A percentile compares a stretch with the other conserved stretches of the same genome.
These are phyloP conservation scores for Adiantum capillusveneris DNA, from an alignment of 75 land plant genomes.

Conservation along the genomic window DNA sequence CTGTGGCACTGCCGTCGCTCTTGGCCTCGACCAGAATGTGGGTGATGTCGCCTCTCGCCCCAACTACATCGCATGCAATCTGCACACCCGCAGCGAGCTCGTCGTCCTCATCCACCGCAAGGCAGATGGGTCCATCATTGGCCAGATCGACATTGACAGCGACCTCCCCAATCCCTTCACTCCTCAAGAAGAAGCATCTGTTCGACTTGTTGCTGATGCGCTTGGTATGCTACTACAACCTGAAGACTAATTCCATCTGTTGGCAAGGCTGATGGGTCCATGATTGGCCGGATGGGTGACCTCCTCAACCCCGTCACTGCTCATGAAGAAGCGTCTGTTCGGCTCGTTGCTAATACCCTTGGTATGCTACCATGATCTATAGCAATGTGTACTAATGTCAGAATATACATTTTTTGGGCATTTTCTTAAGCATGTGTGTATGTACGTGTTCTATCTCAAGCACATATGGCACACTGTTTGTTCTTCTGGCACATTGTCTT, in stretches of 20 bases:
- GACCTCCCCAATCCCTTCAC: conserved; percentile 5
- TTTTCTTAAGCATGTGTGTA: no score
- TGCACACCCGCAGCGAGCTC: conserved; percentile 9
- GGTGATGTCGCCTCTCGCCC: not conserved
- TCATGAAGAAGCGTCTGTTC: conserved; percentile 1
- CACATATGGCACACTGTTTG: no score
- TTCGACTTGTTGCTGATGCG: conserved; percentile 9
- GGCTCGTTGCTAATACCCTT: conserved; percentile 4
- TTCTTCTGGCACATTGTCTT: no score
- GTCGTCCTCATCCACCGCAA: conserved; percentile 8
- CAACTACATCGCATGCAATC: conserved; percentile 12
- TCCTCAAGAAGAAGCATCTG: not conserved
- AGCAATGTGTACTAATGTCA: no score
- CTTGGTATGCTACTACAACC: conserved; percentile 3
- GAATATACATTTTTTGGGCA: no score
- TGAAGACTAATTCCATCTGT: no score
- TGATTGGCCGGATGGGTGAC: conserved; percentile 12
- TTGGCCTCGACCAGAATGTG: conserved; percentile 12
- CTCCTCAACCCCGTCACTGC: not conserved
- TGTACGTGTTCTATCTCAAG: no score
- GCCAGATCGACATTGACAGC: conserved; percentile 17
- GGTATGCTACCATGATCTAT: not conserved
- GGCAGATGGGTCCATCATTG: not conserved
- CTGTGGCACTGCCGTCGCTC: conserved; percentile 13
- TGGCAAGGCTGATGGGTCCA: not conserved